A percentile compares a stretch with the other conserved stretches of the same genome.
Evolutionary conservation across 1,284 basidiomycete species (phyloP).

Genomic region (Sanghuangporus sanghuang): DNA sequence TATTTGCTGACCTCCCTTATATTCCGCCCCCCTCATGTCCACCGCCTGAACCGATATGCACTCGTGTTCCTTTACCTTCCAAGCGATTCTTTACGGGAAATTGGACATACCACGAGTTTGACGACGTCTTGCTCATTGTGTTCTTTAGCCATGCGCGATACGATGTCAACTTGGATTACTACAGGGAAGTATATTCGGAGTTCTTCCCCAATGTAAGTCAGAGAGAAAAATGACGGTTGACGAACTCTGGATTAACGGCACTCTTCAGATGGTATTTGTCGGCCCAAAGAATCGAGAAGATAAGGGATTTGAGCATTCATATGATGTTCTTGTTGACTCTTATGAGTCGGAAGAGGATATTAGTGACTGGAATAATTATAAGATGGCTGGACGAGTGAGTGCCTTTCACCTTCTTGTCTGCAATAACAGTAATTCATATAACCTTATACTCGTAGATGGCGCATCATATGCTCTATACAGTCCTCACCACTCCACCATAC

Average conservation of each 20-base stretch:
- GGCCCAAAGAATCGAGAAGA: slow-evolving; percentile 45
- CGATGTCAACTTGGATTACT: slow-evolving; percentile 40
- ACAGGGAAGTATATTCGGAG: slow-evolving; percentile 39
- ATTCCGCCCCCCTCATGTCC: slow-evolving; percentile 4
- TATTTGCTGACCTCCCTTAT: slow-evolving; percentile 9
- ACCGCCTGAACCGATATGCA: slow-evolving; percentile 18
- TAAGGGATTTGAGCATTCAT: slow-evolving; percentile 41
- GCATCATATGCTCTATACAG: slow-evolving; percentile 49
- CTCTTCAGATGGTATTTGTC: slow-evolving; percentile 40
- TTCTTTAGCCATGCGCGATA: slow-evolving; percentile 49
- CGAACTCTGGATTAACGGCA: not conserved
- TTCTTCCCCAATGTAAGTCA: slow-evolving; percentile 45
- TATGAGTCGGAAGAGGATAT: slow-evolving; percentile 40
- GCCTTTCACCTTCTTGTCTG: not conserved
- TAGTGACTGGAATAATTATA: slow-evolving; percentile 31
- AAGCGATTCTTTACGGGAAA: slow-evolving; percentile 10
- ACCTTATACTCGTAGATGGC: slow-evolving; percentile 33
- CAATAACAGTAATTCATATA: not conserved
- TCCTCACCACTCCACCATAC: slow-evolving; percentile 32
- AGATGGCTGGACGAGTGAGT: slow-evolving; percentile 42
- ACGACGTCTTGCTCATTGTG: slow-evolving; percentile 39
- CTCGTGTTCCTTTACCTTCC: slow-evolving; percentile 23
- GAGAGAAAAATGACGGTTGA: not conserved
- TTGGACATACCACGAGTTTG: slow-evolving; percentile 33
- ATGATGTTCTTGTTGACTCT: slow-evolving; percentile 44